Evolutionary conservation across 2,329 filamentous ascomycete species (phyloP).

Genomic region (Botrytis porri): DNA sequence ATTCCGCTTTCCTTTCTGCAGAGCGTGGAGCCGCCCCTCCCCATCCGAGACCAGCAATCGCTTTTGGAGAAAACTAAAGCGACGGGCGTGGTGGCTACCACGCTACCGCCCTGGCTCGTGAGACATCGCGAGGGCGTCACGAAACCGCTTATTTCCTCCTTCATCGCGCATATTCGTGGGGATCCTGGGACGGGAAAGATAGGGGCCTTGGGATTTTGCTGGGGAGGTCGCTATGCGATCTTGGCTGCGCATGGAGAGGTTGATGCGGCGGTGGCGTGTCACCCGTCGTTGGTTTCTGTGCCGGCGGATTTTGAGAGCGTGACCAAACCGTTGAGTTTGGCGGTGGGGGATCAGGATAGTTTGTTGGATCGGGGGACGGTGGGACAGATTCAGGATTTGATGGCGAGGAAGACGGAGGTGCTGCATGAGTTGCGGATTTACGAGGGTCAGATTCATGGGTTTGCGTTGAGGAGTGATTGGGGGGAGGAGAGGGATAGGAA

Average conservation of each 20-base stretch:
- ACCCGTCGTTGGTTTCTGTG: conserved; percentile 49
- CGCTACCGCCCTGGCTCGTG: conserved; percentile 44
- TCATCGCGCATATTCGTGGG: conserved; percentile 41
- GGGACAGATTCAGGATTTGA: conserved; percentile 31
- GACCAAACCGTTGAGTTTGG: conserved; percentile 47
- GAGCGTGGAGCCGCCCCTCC: conserved; percentile 43
- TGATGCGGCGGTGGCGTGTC: conserved; percentile 44
- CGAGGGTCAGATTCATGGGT: conserved; percentile 42
- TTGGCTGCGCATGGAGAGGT: conserved; percentile 44
- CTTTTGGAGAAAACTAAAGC: conserved; percentile 42
- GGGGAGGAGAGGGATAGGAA: conserved; percentile 37
- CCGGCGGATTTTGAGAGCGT: conserved; percentile 45
- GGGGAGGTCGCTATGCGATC: conserved; percentile 57
- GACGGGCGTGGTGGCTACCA: conserved; percentile 42
- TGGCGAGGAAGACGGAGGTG: conserved; percentile 35
- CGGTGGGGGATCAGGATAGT: conserved; percentile 46
- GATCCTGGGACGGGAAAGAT: conserved; percentile 41
- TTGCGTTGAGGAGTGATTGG: conserved; percentile 40
- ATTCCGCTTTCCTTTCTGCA: conserved; percentile 42
- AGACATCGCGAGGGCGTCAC: conserved; percentile 33
- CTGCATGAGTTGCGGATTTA: conserved; percentile 38
- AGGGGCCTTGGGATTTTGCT: conserved; percentile 59
- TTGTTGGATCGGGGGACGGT: conserved; percentile 38
- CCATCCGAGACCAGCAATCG: conserved; percentile 39
- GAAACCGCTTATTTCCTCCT: conserved; percentile 40